Base-by-base conservation (phyloP, 345 rosid species). In the Leavenworthia alabamica region DNA sequence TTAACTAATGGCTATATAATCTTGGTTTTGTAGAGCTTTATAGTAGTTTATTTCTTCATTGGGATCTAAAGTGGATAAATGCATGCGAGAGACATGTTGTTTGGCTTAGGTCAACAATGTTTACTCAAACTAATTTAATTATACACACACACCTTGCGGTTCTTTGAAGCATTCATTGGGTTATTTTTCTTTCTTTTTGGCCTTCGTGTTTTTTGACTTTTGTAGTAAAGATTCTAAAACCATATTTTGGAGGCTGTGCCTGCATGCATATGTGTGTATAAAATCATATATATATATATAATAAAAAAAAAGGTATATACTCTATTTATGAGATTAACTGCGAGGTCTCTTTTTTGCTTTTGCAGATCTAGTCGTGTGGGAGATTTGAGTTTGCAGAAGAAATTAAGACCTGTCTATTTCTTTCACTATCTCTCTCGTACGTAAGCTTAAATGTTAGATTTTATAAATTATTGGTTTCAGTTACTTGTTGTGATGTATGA, bases 61-160 rank as follows among this genome's bases (percentile, higher is more conserved):
- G 75, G 75, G 75, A 71, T 71, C 75, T 50, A 64, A 64, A 71
- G 64, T 56, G 75, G 75, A 71, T 71, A 71, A 71, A 71, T 71
- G 75, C 75, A 71, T 71, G 75, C 75, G 71, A 64, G 75, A 71
- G 75, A 71, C 75, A 71, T 64, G 70, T 64, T 71, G 71, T 71
- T 71, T 48, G 71, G 75, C 70, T 26, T 50, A 57, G 71, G 75
- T 71, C 71, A 71, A 71, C 55, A 64, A 49, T 57, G 48, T 64
- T 64, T 70, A 71, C 70, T 70, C 60, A 49, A 41, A n/a, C 66
- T 48, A 64, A 57, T 64, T 71, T 63, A 63, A 54, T 63, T 62
- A 61, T 56, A 36, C 43, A 62, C 66, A 49, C 53, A 46, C 50
- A 68, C 57, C 43, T 62, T 35, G 60, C 42, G 36, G 9, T 46